Conservation (phyloP, 768 basidiomycete species). For the Kwoniella bestiolae region DNA sequence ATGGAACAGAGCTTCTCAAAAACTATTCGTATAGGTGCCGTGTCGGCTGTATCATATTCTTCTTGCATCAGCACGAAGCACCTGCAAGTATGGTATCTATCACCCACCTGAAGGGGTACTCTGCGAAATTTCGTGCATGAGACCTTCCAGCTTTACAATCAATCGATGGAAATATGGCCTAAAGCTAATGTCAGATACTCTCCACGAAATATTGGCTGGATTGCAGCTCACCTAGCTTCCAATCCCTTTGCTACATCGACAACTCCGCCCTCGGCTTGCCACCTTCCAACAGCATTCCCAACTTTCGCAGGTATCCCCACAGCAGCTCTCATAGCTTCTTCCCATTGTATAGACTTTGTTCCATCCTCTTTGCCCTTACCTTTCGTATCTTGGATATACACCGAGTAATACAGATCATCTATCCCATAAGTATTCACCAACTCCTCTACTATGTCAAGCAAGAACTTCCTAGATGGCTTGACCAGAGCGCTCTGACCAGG, state of each 20-base stretch:
- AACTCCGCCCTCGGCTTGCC: slow-evolving; percentile 49
- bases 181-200: slow-evolving; percentile 21
- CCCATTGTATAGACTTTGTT: slow-evolving; percentile 63
- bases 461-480: slow-evolving; percentile 53
- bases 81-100: background rate
- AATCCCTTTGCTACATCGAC: slow-evolving; percentile 61
- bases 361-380: slow-evolving; percentile 26
- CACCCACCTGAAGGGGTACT: slow-evolving; percentile 13
- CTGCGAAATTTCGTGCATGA: slow-evolving; percentile 50
- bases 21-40: slow-evolving; percentile 23
- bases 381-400: slow-evolving; percentile 57
- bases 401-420: slow-evolving; percentile 66
- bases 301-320: slow-evolving; percentile 75
- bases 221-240: slow-evolving; percentile 55
- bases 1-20: slow-evolving; percentile 58
- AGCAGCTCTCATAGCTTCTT: slow-evolving; percentile 71
- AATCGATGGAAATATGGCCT: slow-evolving; percentile 39
- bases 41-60: background rate
- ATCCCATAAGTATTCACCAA: slow-evolving; percentile 70
- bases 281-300: slow-evolving; percentile 68
- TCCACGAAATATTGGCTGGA: background rate
- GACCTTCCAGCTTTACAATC: slow-evolving; percentile 30
- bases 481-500: slow-evolving; percentile 16
- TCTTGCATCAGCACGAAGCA: background rate
- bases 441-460: slow-evolving; percentile 64